Evolutionary conservation across 176 grass and related monocot species (phyloP).

Genomic region (Poa annua): DNA sequence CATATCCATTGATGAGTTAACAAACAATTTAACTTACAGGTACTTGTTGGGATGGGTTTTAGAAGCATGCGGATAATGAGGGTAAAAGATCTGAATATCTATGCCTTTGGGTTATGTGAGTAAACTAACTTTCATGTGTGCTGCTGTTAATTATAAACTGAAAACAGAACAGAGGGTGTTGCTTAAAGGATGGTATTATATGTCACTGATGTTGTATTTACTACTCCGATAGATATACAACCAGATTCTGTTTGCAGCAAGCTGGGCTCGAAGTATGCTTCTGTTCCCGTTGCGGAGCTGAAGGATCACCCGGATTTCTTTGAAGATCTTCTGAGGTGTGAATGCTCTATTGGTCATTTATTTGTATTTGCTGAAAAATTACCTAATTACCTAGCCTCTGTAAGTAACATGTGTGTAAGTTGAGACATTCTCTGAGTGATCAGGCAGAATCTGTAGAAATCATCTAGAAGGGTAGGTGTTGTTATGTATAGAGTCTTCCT

Average conservation of each 20-base stretch:
- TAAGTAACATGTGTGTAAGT: slow-evolving; percentile 3
- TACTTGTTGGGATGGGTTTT: slow-evolving; percentile 90
- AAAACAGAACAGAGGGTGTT: not conserved
- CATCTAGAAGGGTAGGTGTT: not conserved
- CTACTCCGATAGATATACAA: slow-evolving; percentile 68
- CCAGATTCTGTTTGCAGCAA: slow-evolving; percentile 93
- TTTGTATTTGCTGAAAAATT: not conserved
- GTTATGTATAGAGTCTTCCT: not conserved
- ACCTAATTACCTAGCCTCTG: not conserved
- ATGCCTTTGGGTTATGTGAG: slow-evolving; percentile 99
- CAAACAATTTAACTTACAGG: slow-evolving; percentile 50
- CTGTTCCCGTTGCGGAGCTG: slow-evolving; percentile 64
- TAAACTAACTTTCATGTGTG: slow-evolving; percentile 26
- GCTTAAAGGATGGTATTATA: slow-evolving; percentile 21
- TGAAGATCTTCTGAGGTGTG: slow-evolving; percentile 93
- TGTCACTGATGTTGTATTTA: slow-evolving; percentile 35
- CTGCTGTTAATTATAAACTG: slow-evolving; percentile 24
- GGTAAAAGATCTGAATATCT: slow-evolving; percentile 78
- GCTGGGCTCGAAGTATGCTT: slow-evolving; percentile 81
- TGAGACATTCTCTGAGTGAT: slow-evolving; percentile 2
- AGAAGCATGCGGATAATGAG: slow-evolving; percentile 86
- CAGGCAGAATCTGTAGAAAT: not conserved
- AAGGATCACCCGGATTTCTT: slow-evolving; percentile 87
- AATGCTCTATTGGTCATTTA: slow-evolving; percentile 26
- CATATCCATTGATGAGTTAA: slow-evolving; percentile 3